Evolutionary conservation across 2,329 filamentous ascomycete genomes (phyloP), one percentile per base, ranked within the genome.

Genomic region (Fusarium protoensiforme): DNA sequence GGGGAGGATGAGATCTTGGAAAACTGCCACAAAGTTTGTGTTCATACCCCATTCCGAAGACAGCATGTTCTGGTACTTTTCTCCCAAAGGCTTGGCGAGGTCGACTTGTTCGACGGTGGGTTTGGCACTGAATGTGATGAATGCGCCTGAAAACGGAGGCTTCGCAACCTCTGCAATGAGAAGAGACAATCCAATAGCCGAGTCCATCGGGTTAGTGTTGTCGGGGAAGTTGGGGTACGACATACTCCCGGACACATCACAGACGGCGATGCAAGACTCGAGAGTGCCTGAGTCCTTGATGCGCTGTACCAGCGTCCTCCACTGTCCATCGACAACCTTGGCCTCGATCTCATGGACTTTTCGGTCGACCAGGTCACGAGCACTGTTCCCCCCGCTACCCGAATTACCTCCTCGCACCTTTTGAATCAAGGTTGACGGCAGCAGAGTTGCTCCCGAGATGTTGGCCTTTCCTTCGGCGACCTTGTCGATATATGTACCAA

Each of bases 191-290:
- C 88, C 89, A 38, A 91, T 86, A 6, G 89, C 80, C 9, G 84
- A 84, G 76, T 91, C 84, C 77, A 91, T 82, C 0, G 88, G 87
- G 0, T 65, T 73, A 0, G 87, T 89, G 0, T 81, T 80, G 69
- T 90, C 88, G 0, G 69, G 61, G 57, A 88, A 85, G 0, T 0
- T 4, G 0, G 84, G 83, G 0, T 0, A 0, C 0, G 0, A 0
- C 89, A 91, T 91, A 41, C 87, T 89, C 6, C 85, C 86, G 9
- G 86, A 89, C 8, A 90, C 87, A 65, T 91, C 89, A 67, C 87
- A 90, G 11, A 91, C 83, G 1, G 89, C 88, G 36, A 91, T 88
- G 65, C 85, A 84, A 18, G 85, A 86, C 18, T 85, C 81, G 9
- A 91, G 80, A 0, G 82, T 85, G 3, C 89, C 89, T 3, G 85